Evolutionary conservation across 2,329 filamentous ascomycete genomes (phyloP).

Genomic region (Diaporthe destruens): DNA sequence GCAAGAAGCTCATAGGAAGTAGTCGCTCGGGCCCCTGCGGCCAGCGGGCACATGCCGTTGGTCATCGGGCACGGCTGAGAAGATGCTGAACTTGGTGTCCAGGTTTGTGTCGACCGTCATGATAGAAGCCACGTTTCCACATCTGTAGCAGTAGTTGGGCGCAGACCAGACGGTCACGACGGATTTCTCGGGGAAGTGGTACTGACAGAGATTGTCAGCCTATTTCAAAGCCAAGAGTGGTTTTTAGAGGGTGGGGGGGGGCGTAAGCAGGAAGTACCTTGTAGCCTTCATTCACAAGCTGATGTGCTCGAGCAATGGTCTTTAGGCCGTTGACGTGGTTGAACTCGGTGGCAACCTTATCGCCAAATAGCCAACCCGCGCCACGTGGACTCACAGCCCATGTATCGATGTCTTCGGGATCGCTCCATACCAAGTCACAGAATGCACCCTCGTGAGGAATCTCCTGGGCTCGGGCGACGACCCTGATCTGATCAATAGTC

Average conservation of each 20-base stretch:
- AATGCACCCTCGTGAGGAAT: slow-evolving; percentile 99
- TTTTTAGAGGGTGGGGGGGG: background rate
- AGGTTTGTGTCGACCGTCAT: slow-evolving; percentile 91
- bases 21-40: slow-evolving; percentile 75
- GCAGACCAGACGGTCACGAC: slow-evolving; percentile 99
- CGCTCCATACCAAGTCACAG: slow-evolving; percentile 98
- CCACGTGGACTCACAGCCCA: slow-evolving; percentile 95
- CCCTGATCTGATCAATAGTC: slow-evolving; percentile 98
- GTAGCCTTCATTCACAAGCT: slow-evolving; percentile 97
- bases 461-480: slow-evolving; percentile 96
- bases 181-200: slow-evolving; percentile 94
- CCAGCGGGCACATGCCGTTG: slow-evolving; percentile 83
- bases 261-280: slow-evolving; percentile 71
- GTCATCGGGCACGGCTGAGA: slow-evolving; percentile 89
- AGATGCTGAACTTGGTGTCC: slow-evolving; percentile 92
- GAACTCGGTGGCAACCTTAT: slow-evolving; percentile 97
- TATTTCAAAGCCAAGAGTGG: background rate
- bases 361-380: slow-evolving; percentile 97
- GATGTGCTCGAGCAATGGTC: slow-evolving; percentile 96
- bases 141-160: slow-evolving; percentile 94
- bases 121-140: slow-evolving; percentile 96
- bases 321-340: slow-evolving; percentile 96
- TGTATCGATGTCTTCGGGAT: slow-evolving; percentile 96
- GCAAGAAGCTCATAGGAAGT: slow-evolving; percentile 69
- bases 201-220: slow-evolving; percentile 63